These are phyloP conservation scores for Pelargonium nanum DNA, from an alignment of 345 rosid genomes.

Conservation along the genomic window DNA sequence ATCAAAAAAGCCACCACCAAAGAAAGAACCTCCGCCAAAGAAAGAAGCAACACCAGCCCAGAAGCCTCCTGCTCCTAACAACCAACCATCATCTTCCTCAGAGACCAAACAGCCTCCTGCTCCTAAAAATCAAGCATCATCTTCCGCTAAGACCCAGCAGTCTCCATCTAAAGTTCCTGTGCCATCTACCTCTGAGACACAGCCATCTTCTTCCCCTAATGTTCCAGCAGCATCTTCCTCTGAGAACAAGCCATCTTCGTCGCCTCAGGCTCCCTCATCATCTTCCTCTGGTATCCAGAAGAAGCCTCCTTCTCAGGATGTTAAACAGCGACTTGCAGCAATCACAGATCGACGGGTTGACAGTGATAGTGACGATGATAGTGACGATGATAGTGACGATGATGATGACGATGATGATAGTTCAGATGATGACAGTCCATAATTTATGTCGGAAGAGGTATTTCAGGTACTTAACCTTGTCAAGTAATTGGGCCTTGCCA, in stretches of 20 bases:
- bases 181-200: too few species aligned
- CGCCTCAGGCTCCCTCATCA: neutral
- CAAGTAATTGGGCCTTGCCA: too few species aligned
- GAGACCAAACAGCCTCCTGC: too few species aligned
- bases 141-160: neutral
- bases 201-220: too few species aligned
- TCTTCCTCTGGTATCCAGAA: neutral
- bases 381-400: neutral
- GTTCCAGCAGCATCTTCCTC: neutral
- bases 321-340: neutral
- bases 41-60: neutral
- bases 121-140: neutral
- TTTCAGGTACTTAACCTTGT: neutral
- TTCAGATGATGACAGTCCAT: constrained; percentile 1
- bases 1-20: neutral
- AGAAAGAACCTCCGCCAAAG: neutral
- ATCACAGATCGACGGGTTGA: neutral
- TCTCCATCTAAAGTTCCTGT: neutral
- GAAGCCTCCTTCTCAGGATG: neutral
- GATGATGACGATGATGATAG: neutral
- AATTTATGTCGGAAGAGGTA: neutral
- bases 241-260: neutral
- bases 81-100: too few species aligned
- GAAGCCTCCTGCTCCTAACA: too few species aligned
- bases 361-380: neutral